Evolutionary conservation across 1,139 yeast species (phyloP).

Genomic region (Yamadazyma dendronema): DNA sequence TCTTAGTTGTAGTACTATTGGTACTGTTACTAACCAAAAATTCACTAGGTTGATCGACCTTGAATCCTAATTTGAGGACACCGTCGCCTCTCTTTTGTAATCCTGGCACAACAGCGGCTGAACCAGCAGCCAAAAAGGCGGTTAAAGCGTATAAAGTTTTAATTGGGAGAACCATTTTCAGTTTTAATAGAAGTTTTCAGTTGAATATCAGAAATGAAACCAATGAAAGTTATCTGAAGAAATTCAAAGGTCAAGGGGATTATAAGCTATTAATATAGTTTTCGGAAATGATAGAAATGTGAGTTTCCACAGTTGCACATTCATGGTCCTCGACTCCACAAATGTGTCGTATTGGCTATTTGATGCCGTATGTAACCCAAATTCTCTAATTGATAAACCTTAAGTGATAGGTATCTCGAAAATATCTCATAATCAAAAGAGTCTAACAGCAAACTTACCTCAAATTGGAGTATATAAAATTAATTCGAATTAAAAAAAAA

Average conservation of each 20-base stretch:
- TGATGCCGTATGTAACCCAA: not conserved
- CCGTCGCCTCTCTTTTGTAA: slow-evolving; percentile 13
- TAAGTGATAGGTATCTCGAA: not conserved
- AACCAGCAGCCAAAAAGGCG: slow-evolving; percentile 7
- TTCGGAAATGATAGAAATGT: not conserved
- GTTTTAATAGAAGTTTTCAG: no score
- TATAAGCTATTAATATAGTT: no score
- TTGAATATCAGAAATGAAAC: no score
- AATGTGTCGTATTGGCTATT: not conserved
- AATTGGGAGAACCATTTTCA: slow-evolving; percentile 6
- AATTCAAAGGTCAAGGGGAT: no score
- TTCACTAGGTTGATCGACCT: slow-evolving; percentile 3
- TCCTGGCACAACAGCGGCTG: slow-evolving; percentile 12
- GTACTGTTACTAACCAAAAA: not conserved
- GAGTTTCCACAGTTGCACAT: not conserved
- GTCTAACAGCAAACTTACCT: not conserved
- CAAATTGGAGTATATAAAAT: not conserved
- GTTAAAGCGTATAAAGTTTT: slow-evolving; percentile 12
- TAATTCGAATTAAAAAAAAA: no score
- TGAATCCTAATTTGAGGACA: slow-evolving; percentile 12
- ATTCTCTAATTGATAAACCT: no score
- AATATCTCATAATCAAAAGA: not conserved
- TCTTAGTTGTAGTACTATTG: not conserved
- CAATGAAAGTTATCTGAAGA: no score
- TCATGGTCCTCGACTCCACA: not conserved